These are phyloP conservation scores for Orbilia ellipsospora DNA, from an alignment of 2,329 filamentous ascomycete species.

Conservation along the genomic window DNA sequence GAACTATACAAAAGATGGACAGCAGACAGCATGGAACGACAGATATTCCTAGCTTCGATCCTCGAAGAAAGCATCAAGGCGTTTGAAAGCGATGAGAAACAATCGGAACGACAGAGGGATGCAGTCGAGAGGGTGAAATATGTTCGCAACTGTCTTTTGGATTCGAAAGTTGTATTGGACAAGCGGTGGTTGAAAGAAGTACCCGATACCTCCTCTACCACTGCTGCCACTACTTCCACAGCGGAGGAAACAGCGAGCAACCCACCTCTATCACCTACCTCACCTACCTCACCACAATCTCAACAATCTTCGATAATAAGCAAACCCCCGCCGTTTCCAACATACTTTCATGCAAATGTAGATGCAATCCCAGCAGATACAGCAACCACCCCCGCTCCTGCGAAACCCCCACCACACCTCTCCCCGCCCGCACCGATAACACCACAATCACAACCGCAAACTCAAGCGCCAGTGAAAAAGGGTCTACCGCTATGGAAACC, in stretches of 20 bases:
- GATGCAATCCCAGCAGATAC: background rate
- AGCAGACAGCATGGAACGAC: constrained; percentile 55
- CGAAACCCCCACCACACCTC: too few species aligned
- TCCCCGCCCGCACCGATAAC: too few species aligned
- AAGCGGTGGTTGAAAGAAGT: constrained; percentile 39
- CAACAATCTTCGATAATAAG: background rate
- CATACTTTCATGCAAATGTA: constrained; percentile 28
- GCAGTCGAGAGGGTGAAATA: constrained; percentile 56
- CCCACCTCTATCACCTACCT: background rate
- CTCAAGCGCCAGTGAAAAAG: constrained; percentile 10
- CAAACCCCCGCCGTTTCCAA: constrained; percentile 51
- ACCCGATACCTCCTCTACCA: constrained; percentile 25
- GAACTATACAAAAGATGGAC: constrained; percentile 47
- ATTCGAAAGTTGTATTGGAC: constrained; percentile 54
- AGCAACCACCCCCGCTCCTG: background rate
- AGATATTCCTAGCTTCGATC: constrained; percentile 55
- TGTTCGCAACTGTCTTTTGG: constrained; percentile 57
- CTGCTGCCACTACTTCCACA: background rate
- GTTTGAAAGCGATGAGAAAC: constrained; percentile 45
- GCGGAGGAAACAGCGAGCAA: background rate
- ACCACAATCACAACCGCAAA: background rate
- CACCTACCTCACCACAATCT: background rate
- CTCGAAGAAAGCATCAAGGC: constrained; percentile 56
- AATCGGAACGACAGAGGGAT: constrained; percentile 22
- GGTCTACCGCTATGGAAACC: constrained; percentile 40